Evolutionary conservation across 1,284 basidiomycete species (phyloP).

Genomic region (Inonotus hispidus): DNA sequence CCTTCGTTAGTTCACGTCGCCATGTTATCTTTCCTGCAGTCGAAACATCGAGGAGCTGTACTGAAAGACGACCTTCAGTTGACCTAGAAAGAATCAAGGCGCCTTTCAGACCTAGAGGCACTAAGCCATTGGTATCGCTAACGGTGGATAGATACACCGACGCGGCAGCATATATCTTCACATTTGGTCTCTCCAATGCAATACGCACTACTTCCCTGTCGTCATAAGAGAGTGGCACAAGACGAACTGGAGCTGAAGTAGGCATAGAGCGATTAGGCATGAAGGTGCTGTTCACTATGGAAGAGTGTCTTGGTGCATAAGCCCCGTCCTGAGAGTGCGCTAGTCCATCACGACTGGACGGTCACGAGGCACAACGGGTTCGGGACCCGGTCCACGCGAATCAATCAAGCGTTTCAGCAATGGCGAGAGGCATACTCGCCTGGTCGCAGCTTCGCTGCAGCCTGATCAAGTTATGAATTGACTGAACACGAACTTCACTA

Average conservation of each 20-base stretch:
- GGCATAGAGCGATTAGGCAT: neutral
- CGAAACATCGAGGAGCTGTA: neutral
- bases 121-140: too few relatives aligned
- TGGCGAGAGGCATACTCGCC: neutral
- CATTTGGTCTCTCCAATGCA: neutral
- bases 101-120: neutral
- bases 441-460: neutral
- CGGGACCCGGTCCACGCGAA: too few relatives aligned
- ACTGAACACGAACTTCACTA: neutral
- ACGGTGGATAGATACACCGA: neutral
- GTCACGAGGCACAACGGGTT: neutral
- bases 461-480: neutral
- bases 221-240: neutral
- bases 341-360: neutral
- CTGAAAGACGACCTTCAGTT: neutral
- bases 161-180: neutral
- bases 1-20: neutral
- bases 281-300: neutral
- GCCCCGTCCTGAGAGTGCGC: too few relatives aligned
- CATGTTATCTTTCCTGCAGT: neutral
- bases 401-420: neutral
- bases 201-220: neutral
- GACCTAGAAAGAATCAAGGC: neutral
- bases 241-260: neutral
- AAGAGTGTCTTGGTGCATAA: neutral